Base-by-base conservation (phyloP, 2,329 filamentous ascomycete genomes). In the Trichoderma oligosporum region DNA sequence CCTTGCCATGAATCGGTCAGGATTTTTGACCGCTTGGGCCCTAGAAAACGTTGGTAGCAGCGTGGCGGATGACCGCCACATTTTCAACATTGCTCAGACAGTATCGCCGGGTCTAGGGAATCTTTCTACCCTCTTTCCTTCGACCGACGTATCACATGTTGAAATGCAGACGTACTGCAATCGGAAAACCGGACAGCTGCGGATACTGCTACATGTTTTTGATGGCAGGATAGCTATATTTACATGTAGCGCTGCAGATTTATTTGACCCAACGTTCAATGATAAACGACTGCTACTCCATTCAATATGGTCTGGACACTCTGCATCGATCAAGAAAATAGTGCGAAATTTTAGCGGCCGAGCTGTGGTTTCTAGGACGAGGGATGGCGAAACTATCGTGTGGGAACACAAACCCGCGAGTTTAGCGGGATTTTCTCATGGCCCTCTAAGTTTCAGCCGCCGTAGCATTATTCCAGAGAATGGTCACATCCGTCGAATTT, bases 11-110 rank as follows among this genome's bases (percentile, higher is more conserved):
- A 91, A 97, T 71, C 85, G 86, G n/a, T 77, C 81, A 46, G 93
- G 93, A 1, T 85, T 86, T 62, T 90, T 97, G 87, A 91, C 89
- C 38, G 91, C 90, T 0, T 97, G 93, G 89, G 93, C 91, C 0
- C 74, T 99, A 56, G 92, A 97, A 70, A 92, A 93, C 66, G 82
- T 96, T 18, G 87, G 88, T 33, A 85, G 83, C 64, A 90, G 86
- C 66, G 76, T 79, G 29, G 83, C 82, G 63, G 83, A 82, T 59
- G 78, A 81, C 4, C 79, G 84, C 25, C 84, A 86, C 61, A 82
- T 93, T n/a, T 95, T 94, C 75, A 94, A 91, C 67, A 86, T 97
- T 63, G 85, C 90, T 1, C 89, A 95, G 66, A 82, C 92, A 24
- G 83, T 89, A 65, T 80, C 80, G 1, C 67, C 73, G 16, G 74